phyloP scores from a whole-genome alignment of 208 protist genomes.

The Acanthamoeba castellanii region DNA sequence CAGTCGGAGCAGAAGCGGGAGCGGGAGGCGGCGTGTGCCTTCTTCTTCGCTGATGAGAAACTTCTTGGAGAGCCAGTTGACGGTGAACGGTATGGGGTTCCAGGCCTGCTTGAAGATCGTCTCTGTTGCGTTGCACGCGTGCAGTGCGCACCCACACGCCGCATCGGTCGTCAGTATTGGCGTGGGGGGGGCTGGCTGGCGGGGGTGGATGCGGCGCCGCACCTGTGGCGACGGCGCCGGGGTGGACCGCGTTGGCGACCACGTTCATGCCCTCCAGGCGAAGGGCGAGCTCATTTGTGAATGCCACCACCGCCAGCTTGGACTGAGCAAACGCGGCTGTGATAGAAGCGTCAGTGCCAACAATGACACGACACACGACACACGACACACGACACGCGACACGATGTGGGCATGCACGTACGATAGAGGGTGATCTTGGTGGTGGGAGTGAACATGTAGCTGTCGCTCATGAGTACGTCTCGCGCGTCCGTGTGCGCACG shows the following conservation, averaged over 20 bases:
- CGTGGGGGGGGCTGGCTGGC: neutral
- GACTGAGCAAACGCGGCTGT: slow-evolving; percentile 55
- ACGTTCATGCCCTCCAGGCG: slow-evolving; percentile 49
- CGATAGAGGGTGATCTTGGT: slow-evolving; percentile 28
- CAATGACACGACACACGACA: neutral
- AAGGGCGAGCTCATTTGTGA: slow-evolving; percentile 57
- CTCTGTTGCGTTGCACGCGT: neutral
- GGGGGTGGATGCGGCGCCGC: neutral
- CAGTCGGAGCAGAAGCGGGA: neutral
- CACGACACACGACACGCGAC: neutral
- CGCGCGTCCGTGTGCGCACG: slow-evolving; percentile 11
- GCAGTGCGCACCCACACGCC: too few relatives aligned
- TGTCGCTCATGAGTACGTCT: neutral
- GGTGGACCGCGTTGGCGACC: slow-evolving; percentile 43
- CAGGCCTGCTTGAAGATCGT: slow-evolving; percentile 64
- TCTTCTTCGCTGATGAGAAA: slow-evolving; percentile 50
- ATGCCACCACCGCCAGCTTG: slow-evolving; percentile 44
- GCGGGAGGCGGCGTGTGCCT: neutral
- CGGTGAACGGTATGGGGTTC: slow-evolving; percentile 37
- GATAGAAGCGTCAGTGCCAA: neutral
- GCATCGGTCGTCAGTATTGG: neutral
- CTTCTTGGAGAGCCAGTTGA: slow-evolving; percentile 62
- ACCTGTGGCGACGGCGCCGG: slow-evolving; percentile 60
- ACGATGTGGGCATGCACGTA: neutral
- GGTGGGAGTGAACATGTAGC: neutral